Evolutionary conservation across 495 filamentous ascomycete genomes (phyloP), one percentile per base, ranked within the genome.

Genomic region (Xeromyces bisporus): DNA sequence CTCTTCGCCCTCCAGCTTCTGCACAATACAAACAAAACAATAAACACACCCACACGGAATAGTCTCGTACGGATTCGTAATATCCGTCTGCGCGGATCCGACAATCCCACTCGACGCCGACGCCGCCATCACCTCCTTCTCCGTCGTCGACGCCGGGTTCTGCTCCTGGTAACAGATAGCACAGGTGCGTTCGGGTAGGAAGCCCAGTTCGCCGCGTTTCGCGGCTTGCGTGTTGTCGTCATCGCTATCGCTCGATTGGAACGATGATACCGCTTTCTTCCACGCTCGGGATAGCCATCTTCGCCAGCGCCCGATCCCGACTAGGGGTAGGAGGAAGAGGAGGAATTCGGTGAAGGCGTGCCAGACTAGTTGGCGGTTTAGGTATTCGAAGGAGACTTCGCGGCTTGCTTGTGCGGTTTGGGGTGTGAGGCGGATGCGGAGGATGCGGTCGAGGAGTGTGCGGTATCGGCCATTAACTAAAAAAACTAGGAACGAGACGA

Each of bases 271-370:
- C 1, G 75, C 69, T 46, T 75, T 86, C 30, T 77, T 71, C 80
- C 83, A 91, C 11, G 73, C 73, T 28, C 87, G 67, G 15, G 75
- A 64, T 15, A 93, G 65, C 84, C 86, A 94, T 31, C 86, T 68
- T 31, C 80, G 69, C 89, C 89, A 99, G 35, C 85, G 67, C 42
- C 76, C 77, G 36, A 99, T 87, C 26, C 87, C 87, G 25, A 99
- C 82, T 15, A 99, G 62, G 1, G 89, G 89, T 3, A 99, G 66
- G 7, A 99, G 69, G 50, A 99, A 99, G 5, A 99, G 71, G 3
- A 99, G 66, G 45, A 97, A 97, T 50, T 97, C 89, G 15, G 89
- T 97, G 43, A 97, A 94, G 11, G 89, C 89, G 49, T 97, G 89
- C 89, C 89, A 97, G 25, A 97, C 89, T 5, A 97, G 69, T 53